Evolutionary conservation across 202 grass and related monocot species (phyloP).

Genomic region (Dendrocalamus latiflorus): DNA sequence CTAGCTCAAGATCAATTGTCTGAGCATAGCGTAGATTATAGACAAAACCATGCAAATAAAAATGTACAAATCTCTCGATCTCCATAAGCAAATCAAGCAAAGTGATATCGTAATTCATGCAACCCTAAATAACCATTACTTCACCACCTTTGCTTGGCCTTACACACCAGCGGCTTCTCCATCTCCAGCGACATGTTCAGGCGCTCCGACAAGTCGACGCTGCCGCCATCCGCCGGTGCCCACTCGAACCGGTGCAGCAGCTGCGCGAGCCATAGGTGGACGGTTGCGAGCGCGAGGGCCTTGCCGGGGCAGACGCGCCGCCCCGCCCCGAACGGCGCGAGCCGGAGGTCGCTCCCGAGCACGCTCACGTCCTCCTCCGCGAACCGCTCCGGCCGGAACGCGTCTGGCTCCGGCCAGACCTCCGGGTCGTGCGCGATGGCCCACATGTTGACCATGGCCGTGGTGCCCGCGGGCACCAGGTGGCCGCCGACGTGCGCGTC

Average conservation of each 20-base stretch:
- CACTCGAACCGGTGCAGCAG: slow-evolving; percentile 61
- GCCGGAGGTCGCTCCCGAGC: slow-evolving; percentile 63
- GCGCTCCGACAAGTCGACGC: slow-evolving; percentile 67
- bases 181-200: slow-evolving; percentile 87
- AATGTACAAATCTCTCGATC: background rate
- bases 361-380: slow-evolving; percentile 55
- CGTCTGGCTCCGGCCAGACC: slow-evolving; percentile 44
- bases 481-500: slow-evolving; percentile 56
- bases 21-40: background rate
- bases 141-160: slow-evolving; percentile 38
- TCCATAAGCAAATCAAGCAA: background rate
- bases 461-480: slow-evolving; percentile 62
- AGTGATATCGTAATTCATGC: background rate
- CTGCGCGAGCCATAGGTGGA: slow-evolving; percentile 78
- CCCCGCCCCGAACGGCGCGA: slow-evolving; percentile 71
- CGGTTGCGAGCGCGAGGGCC: slow-evolving; percentile 60
- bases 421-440: slow-evolving; percentile 62
- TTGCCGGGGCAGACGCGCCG: slow-evolving; percentile 73
- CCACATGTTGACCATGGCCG: slow-evolving; percentile 98
- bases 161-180: slow-evolving; percentile 66
- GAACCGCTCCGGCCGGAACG: slow-evolving; percentile 70
- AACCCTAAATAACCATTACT: background rate
- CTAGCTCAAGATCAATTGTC: background rate
- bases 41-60: background rate
- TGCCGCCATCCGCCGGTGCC: slow-evolving; percentile 28